phyloP scores from a whole-genome alignment of 106 monocot species.

The Iris macrosiphon region DNA sequence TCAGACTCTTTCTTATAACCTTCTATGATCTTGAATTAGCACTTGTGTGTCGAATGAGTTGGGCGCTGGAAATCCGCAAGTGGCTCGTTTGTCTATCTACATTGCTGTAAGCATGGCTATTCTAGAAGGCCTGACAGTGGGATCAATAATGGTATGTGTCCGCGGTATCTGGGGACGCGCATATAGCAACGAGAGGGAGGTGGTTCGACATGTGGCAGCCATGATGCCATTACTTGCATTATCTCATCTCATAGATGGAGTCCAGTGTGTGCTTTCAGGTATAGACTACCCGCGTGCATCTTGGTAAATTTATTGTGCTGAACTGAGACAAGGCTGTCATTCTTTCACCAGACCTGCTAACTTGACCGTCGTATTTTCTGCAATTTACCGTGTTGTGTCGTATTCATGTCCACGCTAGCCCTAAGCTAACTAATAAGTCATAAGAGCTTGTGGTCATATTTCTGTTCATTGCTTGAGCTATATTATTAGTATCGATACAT shows the following conservation, averaged over 20 bases:
- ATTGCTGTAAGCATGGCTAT: slow-evolving; percentile 29
- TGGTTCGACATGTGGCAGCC: slow-evolving; percentile 38
- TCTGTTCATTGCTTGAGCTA: too few species aligned
- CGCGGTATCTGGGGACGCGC: slow-evolving; percentile 39
- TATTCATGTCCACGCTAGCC: too few species aligned
- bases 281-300: not conserved
- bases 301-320: too few species aligned
- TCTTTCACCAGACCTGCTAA: too few species aligned
- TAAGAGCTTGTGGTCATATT: too few species aligned
- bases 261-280: slow-evolving; percentile 66
- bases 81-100: slow-evolving; percentile 33
- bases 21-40: slow-evolving; percentile 14
- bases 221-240: slow-evolving; percentile 54
- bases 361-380: too few species aligned
- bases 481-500: too few species aligned
- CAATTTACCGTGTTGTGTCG: too few species aligned
- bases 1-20: not conserved
- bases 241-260: slow-evolving; percentile 33
- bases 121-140: slow-evolving; percentile 23
- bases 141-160: slow-evolving; percentile 23
- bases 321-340: too few species aligned
- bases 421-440: too few species aligned
- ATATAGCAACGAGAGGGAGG: slow-evolving; percentile 57
- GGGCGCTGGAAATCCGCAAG: slow-evolving; percentile 43
- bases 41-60: slow-evolving; percentile 73